Evolutionary conservation across 1,284 basidiomycete species (phyloP).

Genomic region (Melanopsichium pennsylvanicum): DNA sequence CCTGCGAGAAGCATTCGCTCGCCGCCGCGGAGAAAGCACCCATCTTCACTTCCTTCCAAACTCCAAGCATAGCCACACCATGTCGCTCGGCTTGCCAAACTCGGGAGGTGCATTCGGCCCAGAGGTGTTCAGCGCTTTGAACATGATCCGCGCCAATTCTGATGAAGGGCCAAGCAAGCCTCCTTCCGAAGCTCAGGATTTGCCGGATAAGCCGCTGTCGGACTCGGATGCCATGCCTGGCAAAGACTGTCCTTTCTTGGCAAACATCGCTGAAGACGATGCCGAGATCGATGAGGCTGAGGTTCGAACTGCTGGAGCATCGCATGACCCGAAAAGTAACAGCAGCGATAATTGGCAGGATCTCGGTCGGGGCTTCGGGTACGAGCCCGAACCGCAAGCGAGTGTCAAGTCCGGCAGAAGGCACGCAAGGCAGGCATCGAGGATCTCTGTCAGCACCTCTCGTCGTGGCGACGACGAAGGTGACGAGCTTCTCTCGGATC

Average conservation of each 20-base stretch:
- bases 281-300: constrained; percentile 9
- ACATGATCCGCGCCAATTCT: constrained; percentile 45
- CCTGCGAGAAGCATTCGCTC: constrained; percentile 31
- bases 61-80: constrained; percentile 33
- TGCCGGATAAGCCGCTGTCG: constrained; percentile 23
- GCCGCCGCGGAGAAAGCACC: constrained; percentile 18
- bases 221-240: constrained; percentile 20
- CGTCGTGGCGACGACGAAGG: constrained; percentile 22
- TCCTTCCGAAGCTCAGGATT: constrained; percentile 11
- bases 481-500: constrained; percentile 14
- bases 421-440: constrained; percentile 31
- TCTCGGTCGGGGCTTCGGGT: constrained; percentile 52
- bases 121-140: constrained; percentile 47
- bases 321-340: background rate
- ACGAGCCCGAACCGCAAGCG: constrained; percentile 32
- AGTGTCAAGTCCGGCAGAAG: background rate
- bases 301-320: background rate
- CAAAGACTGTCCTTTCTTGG: constrained; percentile 5
- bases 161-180: constrained; percentile 30
- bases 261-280: constrained; percentile 27
- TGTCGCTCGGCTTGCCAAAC: constrained; percentile 55
- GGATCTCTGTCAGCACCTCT: constrained; percentile 37
- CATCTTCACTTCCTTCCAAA: constrained; percentile 5
- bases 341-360: constrained; percentile 44
- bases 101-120: constrained; percentile 53